These are phyloP conservation scores for Chytriomyces confervae DNA, from an alignment of 192 early-diverging fungal genomes.

Conservation along the genomic window DNA sequence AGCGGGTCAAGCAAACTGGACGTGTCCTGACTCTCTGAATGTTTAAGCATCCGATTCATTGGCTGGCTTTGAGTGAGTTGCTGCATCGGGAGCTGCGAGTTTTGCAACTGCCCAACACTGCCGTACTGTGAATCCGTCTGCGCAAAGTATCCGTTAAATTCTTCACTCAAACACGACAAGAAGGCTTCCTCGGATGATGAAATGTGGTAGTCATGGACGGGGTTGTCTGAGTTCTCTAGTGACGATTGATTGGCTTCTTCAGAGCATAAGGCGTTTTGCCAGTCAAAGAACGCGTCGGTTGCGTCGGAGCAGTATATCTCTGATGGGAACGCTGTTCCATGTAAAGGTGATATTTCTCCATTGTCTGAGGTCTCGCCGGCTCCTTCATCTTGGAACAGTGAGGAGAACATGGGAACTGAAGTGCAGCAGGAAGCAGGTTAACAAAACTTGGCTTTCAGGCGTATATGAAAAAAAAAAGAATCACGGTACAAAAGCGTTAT, in stretches of 20 bases:
- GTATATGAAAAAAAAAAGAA: too few relatives aligned
- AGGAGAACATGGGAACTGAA: too few relatives aligned
- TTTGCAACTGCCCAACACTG: not conserved
- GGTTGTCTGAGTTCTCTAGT: not conserved
- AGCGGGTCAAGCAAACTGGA: not conserved
- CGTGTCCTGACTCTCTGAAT: constrained; percentile 1
- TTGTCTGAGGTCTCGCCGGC: not conserved
- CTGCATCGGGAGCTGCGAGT: not conserved
- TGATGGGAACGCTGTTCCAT: not conserved
- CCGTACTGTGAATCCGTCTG: constrained; percentile 2
- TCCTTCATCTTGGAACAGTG: not conserved
- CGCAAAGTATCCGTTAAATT: constrained; percentile 17
- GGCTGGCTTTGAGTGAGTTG: not conserved
- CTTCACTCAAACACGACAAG: constrained; percentile 15
- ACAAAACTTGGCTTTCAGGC: too few relatives aligned
- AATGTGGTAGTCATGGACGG: not conserved
- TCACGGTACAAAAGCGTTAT: too few relatives aligned
- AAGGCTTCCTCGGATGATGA: not conserved
- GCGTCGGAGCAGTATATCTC: not conserved
- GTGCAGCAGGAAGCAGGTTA: too few relatives aligned
- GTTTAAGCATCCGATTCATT: not conserved
- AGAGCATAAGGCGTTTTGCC: constrained; percentile 2
- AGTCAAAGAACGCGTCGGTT: not conserved
- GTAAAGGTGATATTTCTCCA: not conserved
- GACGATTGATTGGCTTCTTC: not conserved